phyloP scores from a whole-genome alignment of 1,284 basidiomycete species.

The Cryptococcus maquisensis region DNA sequence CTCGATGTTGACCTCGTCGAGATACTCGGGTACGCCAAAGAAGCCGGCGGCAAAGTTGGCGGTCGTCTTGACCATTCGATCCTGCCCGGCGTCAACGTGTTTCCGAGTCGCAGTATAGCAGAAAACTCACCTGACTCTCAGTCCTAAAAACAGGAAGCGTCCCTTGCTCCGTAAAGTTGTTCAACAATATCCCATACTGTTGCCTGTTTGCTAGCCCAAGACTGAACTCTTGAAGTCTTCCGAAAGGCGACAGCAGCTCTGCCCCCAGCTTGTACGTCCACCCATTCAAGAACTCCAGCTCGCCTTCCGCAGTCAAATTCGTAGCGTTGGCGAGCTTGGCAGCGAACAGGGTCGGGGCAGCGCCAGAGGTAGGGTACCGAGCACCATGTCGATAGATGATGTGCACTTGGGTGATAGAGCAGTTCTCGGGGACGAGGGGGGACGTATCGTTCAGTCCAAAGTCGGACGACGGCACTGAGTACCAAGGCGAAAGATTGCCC shows the following conservation, averaged over 20 bases:
- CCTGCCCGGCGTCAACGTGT: conserved; percentile 50
- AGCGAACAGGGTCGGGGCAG: conserved; percentile 32
- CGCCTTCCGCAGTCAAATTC: conserved; percentile 32
- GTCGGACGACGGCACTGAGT: conserved; percentile 60
- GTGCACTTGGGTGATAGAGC: conserved; percentile 67
- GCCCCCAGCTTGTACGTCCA: conserved; percentile 51
- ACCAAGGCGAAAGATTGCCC: conserved; percentile 83
- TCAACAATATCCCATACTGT: conserved; percentile 73
- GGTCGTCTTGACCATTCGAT: conserved; percentile 77
- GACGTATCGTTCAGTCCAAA: conserved; percentile 68
- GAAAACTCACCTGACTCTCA: conserved; percentile 45
- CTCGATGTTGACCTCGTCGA: conserved; percentile 69
- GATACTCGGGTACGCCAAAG: conserved; percentile 80
- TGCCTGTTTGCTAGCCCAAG: conserved; percentile 39
- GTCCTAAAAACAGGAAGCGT: conserved; percentile 61
- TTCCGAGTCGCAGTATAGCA: too few species aligned
- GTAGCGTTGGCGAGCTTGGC: conserved; percentile 32
- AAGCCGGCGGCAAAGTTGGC: conserved; percentile 81
- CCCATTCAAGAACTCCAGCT: conserved; percentile 49
- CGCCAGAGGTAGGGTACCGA: conserved; percentile 42
- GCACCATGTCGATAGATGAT: conserved; percentile 60
- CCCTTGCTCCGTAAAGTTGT: conserved; percentile 63
- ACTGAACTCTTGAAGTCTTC: conserved; percentile 47
- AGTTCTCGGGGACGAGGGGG: conserved; percentile 62
- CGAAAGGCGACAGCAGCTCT: conserved; percentile 52